These are phyloP conservation scores for Peronospora belbahrii DNA, from an alignment of 352 stramenopile genomes.

Conservation along the genomic window DNA sequence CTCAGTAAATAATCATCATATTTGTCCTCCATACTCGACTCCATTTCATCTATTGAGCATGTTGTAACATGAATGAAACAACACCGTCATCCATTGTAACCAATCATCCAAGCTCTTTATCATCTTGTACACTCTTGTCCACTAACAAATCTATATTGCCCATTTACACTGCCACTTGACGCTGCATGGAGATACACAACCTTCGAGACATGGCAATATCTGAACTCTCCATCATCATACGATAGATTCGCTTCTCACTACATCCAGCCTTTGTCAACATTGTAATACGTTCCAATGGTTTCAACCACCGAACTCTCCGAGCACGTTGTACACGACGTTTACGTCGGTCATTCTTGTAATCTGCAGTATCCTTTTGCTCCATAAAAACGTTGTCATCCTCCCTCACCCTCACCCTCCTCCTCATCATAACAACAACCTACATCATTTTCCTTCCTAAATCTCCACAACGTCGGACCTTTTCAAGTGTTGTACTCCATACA, in stretches of 20 bases:
- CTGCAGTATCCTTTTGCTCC: slow-evolving; percentile 7
- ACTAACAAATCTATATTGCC: neutral
- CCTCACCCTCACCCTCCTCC: no score
- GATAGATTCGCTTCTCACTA: slow-evolving; percentile 45
- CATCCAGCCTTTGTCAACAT: slow-evolving; percentile 39
- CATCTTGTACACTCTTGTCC: neutral
- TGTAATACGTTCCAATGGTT: slow-evolving; percentile 40
- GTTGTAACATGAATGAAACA: neutral
- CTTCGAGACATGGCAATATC: slow-evolving; percentile 41
- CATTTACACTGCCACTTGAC: neutral
- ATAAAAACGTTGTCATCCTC: neutral
- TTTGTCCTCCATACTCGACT: slow-evolving; percentile 1
- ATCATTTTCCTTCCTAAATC: slow-evolving; percentile 3
- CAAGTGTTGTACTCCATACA: slow-evolving; percentile 43
- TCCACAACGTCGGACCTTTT: slow-evolving; percentile 26
- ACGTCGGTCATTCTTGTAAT: slow-evolving; percentile 6
- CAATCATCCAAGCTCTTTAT: neutral
- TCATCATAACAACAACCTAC: no score
- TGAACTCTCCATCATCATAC: slow-evolving; percentile 49
- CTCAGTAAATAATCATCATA: neutral
- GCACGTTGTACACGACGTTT: slow-evolving; percentile 5
- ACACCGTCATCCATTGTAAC: neutral
- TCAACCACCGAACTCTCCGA: slow-evolving; percentile 43
- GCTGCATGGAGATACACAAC: slow-evolving; percentile 1
- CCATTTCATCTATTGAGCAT: neutral